phyloP scores from a whole-genome alignment of 2,329 filamentous ascomycete species.

The Mycogone perniciosa region DNA sequence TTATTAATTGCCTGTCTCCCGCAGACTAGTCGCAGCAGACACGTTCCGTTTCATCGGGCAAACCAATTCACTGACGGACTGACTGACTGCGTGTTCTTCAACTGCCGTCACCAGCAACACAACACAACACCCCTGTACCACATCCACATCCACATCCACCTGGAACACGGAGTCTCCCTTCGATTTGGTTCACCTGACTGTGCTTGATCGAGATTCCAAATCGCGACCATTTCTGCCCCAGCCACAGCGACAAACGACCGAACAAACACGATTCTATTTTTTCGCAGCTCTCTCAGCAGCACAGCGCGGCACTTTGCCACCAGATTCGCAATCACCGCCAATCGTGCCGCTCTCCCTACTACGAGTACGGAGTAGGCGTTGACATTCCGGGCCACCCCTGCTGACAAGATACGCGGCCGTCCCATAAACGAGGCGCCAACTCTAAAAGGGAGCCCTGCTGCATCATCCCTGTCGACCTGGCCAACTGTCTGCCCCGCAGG shows the following conservation, averaged over 20 bases:
- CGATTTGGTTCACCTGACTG: neutral
- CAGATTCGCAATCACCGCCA: neutral
- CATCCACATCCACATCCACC: neutral
- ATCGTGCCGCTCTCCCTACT: neutral
- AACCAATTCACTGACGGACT: too few species aligned
- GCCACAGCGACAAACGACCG: constrained; percentile 10
- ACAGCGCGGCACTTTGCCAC: constrained; percentile 6
- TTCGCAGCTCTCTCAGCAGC: neutral
- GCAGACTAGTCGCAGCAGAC: too few species aligned
- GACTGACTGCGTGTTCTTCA: too few species aligned
- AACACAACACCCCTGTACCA: neutral
- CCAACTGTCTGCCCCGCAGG: constrained; percentile 15
- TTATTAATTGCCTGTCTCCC: too few species aligned
- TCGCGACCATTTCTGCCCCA: neutral
- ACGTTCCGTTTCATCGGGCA: too few species aligned
- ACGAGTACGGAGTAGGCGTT: neutral
- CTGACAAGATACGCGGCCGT: constrained; percentile 3
- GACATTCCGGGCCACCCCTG: neutral
- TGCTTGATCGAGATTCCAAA: neutral
- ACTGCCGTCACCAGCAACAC: too few species aligned
- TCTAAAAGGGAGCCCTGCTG: constrained; percentile 16
- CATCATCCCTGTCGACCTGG: constrained; percentile 19
- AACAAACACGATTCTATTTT: neutral
- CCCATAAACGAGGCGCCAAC: constrained; percentile 9
- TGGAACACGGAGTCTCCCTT: neutral